Evolutionary conservation across 2,329 filamentous ascomycete species (phyloP).

Genomic region (Calonectria leucothoes): DNA sequence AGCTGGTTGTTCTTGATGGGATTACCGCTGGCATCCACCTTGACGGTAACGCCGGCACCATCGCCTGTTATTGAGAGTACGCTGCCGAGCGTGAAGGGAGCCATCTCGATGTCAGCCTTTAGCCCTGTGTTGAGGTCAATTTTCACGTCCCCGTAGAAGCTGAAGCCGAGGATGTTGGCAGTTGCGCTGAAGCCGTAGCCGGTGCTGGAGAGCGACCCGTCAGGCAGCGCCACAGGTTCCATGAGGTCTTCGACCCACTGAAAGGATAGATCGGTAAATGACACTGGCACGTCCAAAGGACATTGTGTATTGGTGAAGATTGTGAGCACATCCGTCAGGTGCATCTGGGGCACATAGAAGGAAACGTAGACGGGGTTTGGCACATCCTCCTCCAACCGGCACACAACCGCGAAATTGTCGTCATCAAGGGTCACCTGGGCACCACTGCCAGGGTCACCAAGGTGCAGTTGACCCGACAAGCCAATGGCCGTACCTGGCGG

Average conservation of each 20-base stretch:
- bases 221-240: slow-evolving; percentile 2
- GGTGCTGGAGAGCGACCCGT: background rate
- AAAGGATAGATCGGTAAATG: background rate
- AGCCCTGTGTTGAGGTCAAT: background rate
- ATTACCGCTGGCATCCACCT: slow-evolving; percentile 6
- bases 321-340: background rate
- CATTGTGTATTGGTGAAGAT: background rate
- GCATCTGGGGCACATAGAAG: slow-evolving; percentile 7
- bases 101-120: background rate
- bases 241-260: background rate
- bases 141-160: slow-evolving; percentile 5
- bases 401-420: slow-evolving; percentile 4
- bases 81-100: slow-evolving; percentile 6
- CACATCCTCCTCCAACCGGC: background rate
- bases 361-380: slow-evolving; percentile 4
- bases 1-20: slow-evolving; percentile 9
- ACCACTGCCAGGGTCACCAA: background rate
- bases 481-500: background rate
- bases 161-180: background rate
- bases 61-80: background rate
- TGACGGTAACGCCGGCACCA: slow-evolving; percentile 1
- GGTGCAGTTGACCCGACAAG: slow-evolving; percentile 1
- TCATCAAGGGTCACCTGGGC: background rate
- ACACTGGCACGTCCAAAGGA: slow-evolving; percentile 1
- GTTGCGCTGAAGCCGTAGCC: slow-evolving; percentile 4